phyloP scores from a whole-genome alignment of 2,329 filamentous ascomycete genomes.

The Botrytis pseudocinerea region DNA sequence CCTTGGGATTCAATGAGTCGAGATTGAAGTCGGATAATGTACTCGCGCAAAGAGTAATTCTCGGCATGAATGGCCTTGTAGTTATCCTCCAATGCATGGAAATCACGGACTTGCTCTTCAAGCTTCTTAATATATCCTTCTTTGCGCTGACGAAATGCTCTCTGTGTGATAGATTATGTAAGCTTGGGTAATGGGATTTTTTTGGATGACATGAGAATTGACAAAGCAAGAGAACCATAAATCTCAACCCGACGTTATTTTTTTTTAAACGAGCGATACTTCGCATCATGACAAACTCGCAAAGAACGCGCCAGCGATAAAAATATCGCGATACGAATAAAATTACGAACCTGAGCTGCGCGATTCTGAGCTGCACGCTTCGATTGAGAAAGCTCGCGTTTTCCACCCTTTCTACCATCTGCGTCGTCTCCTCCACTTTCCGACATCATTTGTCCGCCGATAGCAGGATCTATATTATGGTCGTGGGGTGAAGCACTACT shows the following conservation, averaged over 20 bases:
- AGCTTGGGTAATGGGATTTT: conserved; percentile 30
- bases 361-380: conserved; percentile 51
- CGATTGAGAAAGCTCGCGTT: conserved; percentile 89
- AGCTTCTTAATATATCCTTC: conserved; percentile 98
- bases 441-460: conserved; percentile 39
- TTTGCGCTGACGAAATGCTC: conserved; percentile 95
- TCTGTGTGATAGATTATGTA: conserved; percentile 55
- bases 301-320: conserved; percentile 13
- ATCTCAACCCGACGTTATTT: conserved; percentile 20
- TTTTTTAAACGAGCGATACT: conserved; percentile 32
- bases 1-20: conserved; percentile 80
- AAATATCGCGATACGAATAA: conserved; percentile 19
- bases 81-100: conserved; percentile 70
- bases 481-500: conserved; percentile 40
- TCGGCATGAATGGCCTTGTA: conserved; percentile 83
- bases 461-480: conserved; percentile 43
- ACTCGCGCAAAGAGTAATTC: conserved; percentile 88
- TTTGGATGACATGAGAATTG: conserved; percentile 43
- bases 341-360: conserved; percentile 81
- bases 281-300: conserved; percentile 21
- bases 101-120: conserved; percentile 88
- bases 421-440: conserved; percentile 38
- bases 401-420: conserved; percentile 70
- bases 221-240: conserved; percentile 41
- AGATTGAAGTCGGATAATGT: conserved; percentile 87